Evolutionary conservation across 2,329 filamentous ascomycete species (phyloP), one percentile per base, ranked within the genome.

Genomic region (Sporothrix protearum): DNA sequence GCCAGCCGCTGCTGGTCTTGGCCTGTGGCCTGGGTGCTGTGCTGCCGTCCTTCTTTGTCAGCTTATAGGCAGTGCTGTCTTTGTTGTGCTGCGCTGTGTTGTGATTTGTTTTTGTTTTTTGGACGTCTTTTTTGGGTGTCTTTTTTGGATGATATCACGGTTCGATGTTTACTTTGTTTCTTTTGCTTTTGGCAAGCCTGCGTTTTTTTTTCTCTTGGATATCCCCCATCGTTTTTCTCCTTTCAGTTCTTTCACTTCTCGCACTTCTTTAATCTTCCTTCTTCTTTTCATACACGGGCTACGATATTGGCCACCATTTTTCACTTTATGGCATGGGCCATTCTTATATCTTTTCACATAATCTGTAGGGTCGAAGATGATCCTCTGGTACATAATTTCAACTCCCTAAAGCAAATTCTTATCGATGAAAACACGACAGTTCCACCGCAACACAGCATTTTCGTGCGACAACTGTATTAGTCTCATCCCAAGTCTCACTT

Each of bases 151-250:
- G 33, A 49, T 49, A 30, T 49, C 63, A 66, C 19, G 63, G 22
- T 22, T 66, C 51, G 28, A 45, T 49, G 49, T 39, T 66, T 57
- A 16, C 1, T 28, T 22, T 59, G 36, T 30, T 61, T 28, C 2
- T 59, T 28, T 63, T 51, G 39, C 25, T 28, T 12, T 71, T 55
- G 14, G 1, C 16, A 2, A 39, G 12, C 59, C 33, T 28, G 59
- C 57, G 19, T 63, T 39, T 57, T 61, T 66, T 39, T 47, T 55
- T 45, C 49, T 68, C 53, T 51, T 47, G 42, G 71, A 72, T 72
- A 72, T 72, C 71, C 71, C 71, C 42, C 53, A 30, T 28, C 16
- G 55, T 63, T 64, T 9, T 25, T 57, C 12, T 69, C 53, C 19
- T 47, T 59, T 61, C 28, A 5, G 53, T 47, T 69, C 19, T 47